phyloP scores from a whole-genome alignment of 2,329 filamentous ascomycete genomes.

The Alternaria triticimaculans region DNA sequence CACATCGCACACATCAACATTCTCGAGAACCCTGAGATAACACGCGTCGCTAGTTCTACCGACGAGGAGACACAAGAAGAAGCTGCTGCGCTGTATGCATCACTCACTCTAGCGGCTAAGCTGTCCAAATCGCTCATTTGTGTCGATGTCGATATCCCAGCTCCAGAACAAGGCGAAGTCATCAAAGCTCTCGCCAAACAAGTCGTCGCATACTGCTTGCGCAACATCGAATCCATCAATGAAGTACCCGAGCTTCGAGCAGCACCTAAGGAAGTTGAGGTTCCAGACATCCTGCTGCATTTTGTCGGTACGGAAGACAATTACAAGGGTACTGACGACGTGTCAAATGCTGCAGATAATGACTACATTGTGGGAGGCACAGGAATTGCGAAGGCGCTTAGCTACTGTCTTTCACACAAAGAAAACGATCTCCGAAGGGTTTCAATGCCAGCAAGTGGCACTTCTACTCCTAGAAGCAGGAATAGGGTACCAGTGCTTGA shows the following conservation, averaged over 20 bases:
- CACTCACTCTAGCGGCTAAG: constrained; percentile 84
- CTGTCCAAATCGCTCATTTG: constrained; percentile 85
- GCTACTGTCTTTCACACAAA: constrained; percentile 86
- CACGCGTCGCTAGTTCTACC: constrained; percentile 73
- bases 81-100: constrained; percentile 91
- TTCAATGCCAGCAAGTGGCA: constrained; percentile 56
- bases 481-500: constrained; percentile 10
- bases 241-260: constrained; percentile 65
- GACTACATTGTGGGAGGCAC: constrained; percentile 97
- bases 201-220: constrained; percentile 90
- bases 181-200: constrained; percentile 92
- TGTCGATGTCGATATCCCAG: constrained; percentile 89
- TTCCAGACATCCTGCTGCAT: constrained; percentile 86
- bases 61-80: constrained; percentile 87
- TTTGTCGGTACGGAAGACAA: constrained; percentile 75
- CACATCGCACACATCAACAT: constrained; percentile 86
- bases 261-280: constrained; percentile 59
- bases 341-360: constrained; percentile 78
- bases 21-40: constrained; percentile 77
- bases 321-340: constrained; percentile 62
- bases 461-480: constrained; percentile 59
- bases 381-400: constrained; percentile 90
- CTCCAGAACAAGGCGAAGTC: constrained; percentile 80
- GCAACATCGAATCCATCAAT: constrained; percentile 84
- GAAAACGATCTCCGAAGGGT: constrained; percentile 61